phyloP scores from a whole-genome alignment of 2,329 filamentous ascomycete genomes.

The Tolypocladium album region DNA sequence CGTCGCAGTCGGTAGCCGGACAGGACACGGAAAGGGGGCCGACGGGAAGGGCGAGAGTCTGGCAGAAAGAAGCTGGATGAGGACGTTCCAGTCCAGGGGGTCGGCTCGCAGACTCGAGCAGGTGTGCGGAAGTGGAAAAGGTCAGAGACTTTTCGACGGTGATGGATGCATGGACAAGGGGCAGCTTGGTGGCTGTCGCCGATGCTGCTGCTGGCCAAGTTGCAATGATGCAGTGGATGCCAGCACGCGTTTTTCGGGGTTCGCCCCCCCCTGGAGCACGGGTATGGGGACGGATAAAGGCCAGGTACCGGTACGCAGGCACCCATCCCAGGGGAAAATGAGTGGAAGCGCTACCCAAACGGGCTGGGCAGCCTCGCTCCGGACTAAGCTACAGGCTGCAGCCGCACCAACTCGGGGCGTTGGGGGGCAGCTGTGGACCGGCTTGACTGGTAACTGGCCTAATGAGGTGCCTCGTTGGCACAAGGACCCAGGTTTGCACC shows the following conservation, averaged over 20 bases:
- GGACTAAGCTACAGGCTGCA: background rate
- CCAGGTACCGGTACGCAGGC: background rate
- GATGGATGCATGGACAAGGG: conserved; percentile 8
- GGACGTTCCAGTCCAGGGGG: background rate
- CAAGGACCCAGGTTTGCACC: background rate
- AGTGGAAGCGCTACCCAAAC: background rate
- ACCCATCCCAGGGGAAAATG: background rate
- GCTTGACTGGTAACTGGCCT: background rate
- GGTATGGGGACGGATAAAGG: background rate
- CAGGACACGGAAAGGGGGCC: background rate
- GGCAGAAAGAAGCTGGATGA: background rate
- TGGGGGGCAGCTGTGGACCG: background rate
- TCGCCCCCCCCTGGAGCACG: background rate
- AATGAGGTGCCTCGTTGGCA: background rate
- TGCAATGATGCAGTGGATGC: conserved; percentile 9
- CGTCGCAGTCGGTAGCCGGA: background rate
- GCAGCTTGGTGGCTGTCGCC: conserved; percentile 2
- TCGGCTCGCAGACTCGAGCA: background rate
- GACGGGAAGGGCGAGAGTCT: background rate
- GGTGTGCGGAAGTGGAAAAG: background rate
- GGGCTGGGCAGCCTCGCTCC: background rate
- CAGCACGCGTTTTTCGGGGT: conserved; percentile 18
- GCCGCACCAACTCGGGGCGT: background rate
- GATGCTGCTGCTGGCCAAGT: background rate
- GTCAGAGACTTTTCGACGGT: background rate